These are phyloP conservation scores for Monilinia laxa DNA, from an alignment of 2,329 filamentous ascomycete genomes.

Conservation along the genomic window DNA sequence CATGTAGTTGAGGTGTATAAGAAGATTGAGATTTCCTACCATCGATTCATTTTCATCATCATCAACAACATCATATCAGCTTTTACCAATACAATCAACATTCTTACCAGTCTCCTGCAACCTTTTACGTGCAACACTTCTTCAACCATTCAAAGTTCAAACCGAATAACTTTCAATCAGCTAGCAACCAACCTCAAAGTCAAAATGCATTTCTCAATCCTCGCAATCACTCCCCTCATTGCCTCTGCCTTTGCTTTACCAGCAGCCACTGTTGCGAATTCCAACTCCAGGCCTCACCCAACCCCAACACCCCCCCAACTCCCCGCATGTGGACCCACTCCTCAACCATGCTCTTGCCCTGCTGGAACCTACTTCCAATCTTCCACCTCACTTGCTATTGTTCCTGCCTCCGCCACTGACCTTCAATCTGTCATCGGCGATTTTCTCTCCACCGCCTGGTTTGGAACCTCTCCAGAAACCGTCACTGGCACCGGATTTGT, in stretches of 20 bases:
- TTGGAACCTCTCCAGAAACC: background rate
- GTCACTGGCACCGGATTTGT: background rate
- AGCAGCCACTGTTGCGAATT: background rate
- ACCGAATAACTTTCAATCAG: background rate
- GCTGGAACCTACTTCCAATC: conserved; percentile 11
- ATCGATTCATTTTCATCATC: conserved; percentile 3
- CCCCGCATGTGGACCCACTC: conserved; percentile 1
- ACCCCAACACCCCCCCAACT: background rate
- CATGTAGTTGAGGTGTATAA: background rate
- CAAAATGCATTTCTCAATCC: conserved; percentile 19
- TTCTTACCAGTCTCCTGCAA: background rate
- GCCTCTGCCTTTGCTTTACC: background rate
- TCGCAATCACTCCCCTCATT: conserved; percentile 5
- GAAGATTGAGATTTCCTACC: background rate
- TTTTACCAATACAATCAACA: background rate
- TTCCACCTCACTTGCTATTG: background rate
- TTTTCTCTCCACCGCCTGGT: conserved; percentile 14
- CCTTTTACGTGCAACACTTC: background rate
- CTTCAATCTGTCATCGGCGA: conserved; percentile 1
- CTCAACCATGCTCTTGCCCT: conserved; percentile 1
- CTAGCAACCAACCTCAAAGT: background rate
- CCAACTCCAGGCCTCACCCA: background rate
- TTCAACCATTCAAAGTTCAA: background rate
- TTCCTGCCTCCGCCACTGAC: background rate
- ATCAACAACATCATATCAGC: background rate